Base-by-base conservation (phyloP, 805 yeast genomes). In the Barnettozyma siamensis region DNA sequence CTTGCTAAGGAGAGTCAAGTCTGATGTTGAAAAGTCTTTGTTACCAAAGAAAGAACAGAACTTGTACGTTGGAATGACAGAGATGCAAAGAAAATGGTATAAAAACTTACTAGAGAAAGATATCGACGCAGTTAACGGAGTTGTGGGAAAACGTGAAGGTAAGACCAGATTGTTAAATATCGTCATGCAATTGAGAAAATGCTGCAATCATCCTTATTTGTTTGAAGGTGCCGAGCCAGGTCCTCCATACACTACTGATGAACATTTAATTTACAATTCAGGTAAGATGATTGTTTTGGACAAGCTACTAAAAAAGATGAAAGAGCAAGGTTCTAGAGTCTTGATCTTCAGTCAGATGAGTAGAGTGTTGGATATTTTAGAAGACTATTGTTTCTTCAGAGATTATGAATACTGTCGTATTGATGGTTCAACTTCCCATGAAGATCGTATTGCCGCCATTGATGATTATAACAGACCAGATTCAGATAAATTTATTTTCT, bases 221-320 rank as follows among this genome's bases (percentile, higher is more conserved):
- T 93, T 93, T 57, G 98, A 91, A 60, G 98, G 99, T n/a, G 99
- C 98, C 2, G 98, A 89, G 62, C 98, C 97, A 0, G 98, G 98
- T 9, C 98, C 98, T 1, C 98, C 98, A 1, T 91, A 72, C 57
- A 91, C 97, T 1, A 91, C 95, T 1, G 97, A 88, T 62, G 97
- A 89, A 61, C 98, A 91, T 64, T 70, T 91, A 48, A 81, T 89
- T n/a, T 80, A 54, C 66, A 91, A 91, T 59, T 74, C 95, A 7
- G 96, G 95, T 24, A 89, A 89, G 60, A 85, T 89, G 89, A 73
- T 85, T 40, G 86, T 91, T 28, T 65, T 89, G 42, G 98, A 89
- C 59, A 87, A 87, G 55, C 67, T 89, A 57, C 65, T 91, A 51
- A 79, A 78, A 50, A 81, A 84, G 50, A 68, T 85, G 59, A 74